Evolutionary conservation across 352 stramenopile species (phyloP).

Genomic region (Phytophthora constricta): DNA sequence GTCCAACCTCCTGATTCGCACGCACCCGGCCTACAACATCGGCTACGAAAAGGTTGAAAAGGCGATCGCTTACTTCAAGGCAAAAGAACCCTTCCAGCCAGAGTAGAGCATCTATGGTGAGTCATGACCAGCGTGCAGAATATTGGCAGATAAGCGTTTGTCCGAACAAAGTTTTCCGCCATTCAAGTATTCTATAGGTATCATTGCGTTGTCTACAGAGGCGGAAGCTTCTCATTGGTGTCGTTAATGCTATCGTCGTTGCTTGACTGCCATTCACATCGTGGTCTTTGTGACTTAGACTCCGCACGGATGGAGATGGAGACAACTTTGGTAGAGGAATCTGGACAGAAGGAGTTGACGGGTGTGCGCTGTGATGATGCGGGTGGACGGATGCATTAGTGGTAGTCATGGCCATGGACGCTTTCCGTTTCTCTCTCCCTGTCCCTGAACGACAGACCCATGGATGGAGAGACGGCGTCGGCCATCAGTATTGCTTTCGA

Average conservation of each 20-base stretch:
- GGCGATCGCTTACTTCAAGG: slow-evolving; percentile 73
- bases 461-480: slow-evolving; percentile 28
- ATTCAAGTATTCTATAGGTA: slow-evolving; percentile 24
- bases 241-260: slow-evolving; percentile 26
- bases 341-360: slow-evolving; percentile 29
- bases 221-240: slow-evolving; percentile 54
- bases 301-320: slow-evolving; percentile 44
- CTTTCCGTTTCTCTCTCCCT: slow-evolving; percentile 52
- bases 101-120: slow-evolving; percentile 20
- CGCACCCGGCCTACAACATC: slow-evolving; percentile 95
- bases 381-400: slow-evolving; percentile 1
- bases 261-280: slow-evolving; percentile 12
- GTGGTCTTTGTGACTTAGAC: slow-evolving; percentile 34
- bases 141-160: slow-evolving; percentile 18
- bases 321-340: slow-evolving; percentile 57
- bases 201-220: slow-evolving; percentile 36
- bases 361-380: slow-evolving; percentile 27
- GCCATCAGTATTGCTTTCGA: slow-evolving; percentile 62
- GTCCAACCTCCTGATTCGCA: slow-evolving; percentile 81
- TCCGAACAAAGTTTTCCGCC: slow-evolving; percentile 6
- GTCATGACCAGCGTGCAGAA: slow-evolving; percentile 1
- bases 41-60: slow-evolving; percentile 79
- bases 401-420: slow-evolving; percentile 15
- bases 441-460: slow-evolving; percentile 22
- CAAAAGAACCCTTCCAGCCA: slow-evolving; percentile 62